phyloP scores from a whole-genome alignment of 2,329 filamentous ascomycete genomes.

The Exophiala viscosa region DNA sequence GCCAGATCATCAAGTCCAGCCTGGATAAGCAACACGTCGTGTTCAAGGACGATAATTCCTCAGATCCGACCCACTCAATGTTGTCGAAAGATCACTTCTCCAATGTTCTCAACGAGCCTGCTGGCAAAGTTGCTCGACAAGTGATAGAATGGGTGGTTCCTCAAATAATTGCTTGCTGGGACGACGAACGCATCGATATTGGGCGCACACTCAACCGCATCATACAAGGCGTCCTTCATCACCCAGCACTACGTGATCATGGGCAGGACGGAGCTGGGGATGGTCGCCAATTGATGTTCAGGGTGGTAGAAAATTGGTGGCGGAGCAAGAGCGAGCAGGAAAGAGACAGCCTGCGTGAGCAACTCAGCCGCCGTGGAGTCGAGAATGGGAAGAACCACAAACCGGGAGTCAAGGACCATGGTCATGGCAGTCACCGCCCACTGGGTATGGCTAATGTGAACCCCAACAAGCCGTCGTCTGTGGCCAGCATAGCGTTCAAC shows the following conservation, averaged over 20 bases:
- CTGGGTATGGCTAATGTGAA: constrained; percentile 61
- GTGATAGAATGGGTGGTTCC: constrained; percentile 83
- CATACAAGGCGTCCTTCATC: constrained; percentile 78
- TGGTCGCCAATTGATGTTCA: constrained; percentile 72
- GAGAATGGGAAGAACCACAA: constrained; percentile 77
- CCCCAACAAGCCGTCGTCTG: constrained; percentile 28
- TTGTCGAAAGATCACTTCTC: constrained; percentile 93
- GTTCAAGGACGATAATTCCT: constrained; percentile 71
- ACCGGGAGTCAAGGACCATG: constrained; percentile 75
- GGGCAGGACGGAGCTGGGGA: constrained; percentile 68
- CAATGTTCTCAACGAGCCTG: constrained; percentile 83
- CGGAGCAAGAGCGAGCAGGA: constrained; percentile 58
- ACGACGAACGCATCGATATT: constrained; percentile 68
- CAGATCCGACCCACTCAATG: constrained; percentile 92
- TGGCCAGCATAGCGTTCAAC: constrained; percentile 27
- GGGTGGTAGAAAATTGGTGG: constrained; percentile 84
- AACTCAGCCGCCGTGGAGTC: constrained; percentile 76
- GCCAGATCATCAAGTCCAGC: constrained; percentile 81
- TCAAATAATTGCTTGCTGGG: constrained; percentile 83
- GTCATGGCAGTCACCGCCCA: constrained; percentile 79
- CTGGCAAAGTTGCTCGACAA: constrained; percentile 74
- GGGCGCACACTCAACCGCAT: constrained; percentile 70
- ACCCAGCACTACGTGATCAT: constrained; percentile 71
- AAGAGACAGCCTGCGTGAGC: constrained; percentile 64
- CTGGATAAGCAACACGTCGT: constrained; percentile 80